Evolutionary conservation across 2,329 filamentous ascomycete species (phyloP), one percentile per base, ranked within the genome.

Genomic region (Fusarium beomiforme): DNA sequence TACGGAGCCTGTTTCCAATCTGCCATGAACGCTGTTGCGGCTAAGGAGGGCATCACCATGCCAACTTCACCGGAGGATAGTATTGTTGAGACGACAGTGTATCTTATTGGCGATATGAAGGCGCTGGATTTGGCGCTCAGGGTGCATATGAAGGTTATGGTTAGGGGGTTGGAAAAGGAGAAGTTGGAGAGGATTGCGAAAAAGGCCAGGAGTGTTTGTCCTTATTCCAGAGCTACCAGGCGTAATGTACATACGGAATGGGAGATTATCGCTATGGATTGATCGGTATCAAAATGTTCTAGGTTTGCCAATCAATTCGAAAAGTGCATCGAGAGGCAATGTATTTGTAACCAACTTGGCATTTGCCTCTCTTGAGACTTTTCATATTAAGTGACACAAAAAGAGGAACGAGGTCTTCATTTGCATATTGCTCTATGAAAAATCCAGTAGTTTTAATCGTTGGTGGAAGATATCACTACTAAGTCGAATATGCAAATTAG

Each of bases 1-100:
- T 67, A 67, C 33, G 64, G 64, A 13, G 64, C 64, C 1, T 67
- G 64, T 13, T 67, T 67, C n/a, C 64, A 67, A 2, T 68, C 64
- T 11, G 64, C 64, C 5, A 67, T 67, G 64, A 67, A 67, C 12
- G 64, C 64, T 0, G 67, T 65, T 0, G 64, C 64, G 0, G 64
- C 64, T 2, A 43, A 68, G 7, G 67, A 68, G 13, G 64, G 64
- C 2, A 29, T 67, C 1, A 56, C 43, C 0, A 67, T 67, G 64
- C 64, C 64, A 4, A 56, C 64, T 6, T 41, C 61, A 5, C 23
- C 26, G 0, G 64, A 67, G n/a, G 64, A 67, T 2, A 67, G 64
- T 6, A 50, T 67, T 12, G 64, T 67, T 9, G 64, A 67, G 16
- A 50, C 64, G 6, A 67, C 64, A 2, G 64, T 67, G 14, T 57